Evolutionary conservation across 148 eudicot species (phyloP), one percentile per base, ranked within the genome.

Genomic region (Cornus kousa): DNA sequence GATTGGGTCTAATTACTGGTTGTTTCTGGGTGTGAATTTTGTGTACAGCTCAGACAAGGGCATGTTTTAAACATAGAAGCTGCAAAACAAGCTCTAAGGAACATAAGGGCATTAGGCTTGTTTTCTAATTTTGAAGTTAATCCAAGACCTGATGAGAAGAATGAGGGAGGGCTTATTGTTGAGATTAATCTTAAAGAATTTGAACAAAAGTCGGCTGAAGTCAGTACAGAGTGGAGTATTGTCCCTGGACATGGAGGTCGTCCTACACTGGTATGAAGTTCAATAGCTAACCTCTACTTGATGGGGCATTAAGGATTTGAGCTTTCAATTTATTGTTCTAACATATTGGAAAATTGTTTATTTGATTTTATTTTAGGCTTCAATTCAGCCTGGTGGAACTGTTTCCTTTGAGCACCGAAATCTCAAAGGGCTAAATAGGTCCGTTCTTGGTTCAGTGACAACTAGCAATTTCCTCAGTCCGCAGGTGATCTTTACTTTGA

Each of bases 41-140:
- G 20, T 74, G 53, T 87, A 78, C 93, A 97, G 99, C 97, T 97
- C 80, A 88, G 91, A 71, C 87, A 87, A 78, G 97, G 99, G 48
- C 84, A 88, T 72, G 91, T 92, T 71, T 97, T 92, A 65, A 94
- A 97, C 78, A 94, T 94, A 71, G 99, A 97, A 87, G 97, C 98
- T 55, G 98, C 94, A 70, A 94, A 94, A 82, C 92, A 94, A 88
- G 99, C 99, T 70, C 81, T 97, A 78, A 90, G 97, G 78, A 97
- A 97, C 82, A 87, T 97, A 80, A 94, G 92, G 83, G 87, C 98
- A 5, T 85, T 97, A 71, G 91, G 91, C 40, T 85, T 97, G 74
- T 97, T 97, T 83, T 97, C 99, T 43, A 97, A 94, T 73, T 94
- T 97, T 77, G 99, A 97, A 84, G 97, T 97, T 71, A 92, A 97